Base-by-base conservation (phyloP, 2,329 filamentous ascomycete genomes). In the Pestalotiopsis sp. region DNA sequence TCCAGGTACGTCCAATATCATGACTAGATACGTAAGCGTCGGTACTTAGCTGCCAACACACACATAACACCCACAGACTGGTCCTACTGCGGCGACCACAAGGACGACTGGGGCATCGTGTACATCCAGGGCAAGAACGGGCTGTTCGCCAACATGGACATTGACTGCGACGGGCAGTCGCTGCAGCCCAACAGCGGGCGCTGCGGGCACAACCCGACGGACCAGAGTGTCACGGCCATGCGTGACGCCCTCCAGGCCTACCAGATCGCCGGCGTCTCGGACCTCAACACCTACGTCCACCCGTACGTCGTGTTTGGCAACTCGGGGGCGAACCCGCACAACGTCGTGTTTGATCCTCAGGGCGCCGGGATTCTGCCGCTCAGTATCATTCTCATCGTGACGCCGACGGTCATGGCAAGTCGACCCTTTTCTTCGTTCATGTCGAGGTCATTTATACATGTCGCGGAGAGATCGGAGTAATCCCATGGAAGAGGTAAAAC, bases 271-370 rank as follows among this genome's bases (percentile, higher is more conserved):
- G 79, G 78, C 1, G 70, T 80, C 22, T 72, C 73, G 0, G 85
- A 87, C 65, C 74, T 88, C 9, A 82, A 87, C 72, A 78, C 85
- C 0, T 83, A 85, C 62, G 77, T 85, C 1, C 85, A 88, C 70
- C 80, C 83, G 0, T 88, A 84, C 66, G 82, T 88, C 6, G 86
- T 88, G 0, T 83, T 88, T 65, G 86, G 86, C 2, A 88, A 88
- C 71, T 75, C 77, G 3, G 81, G 78, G 2, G 72, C 63, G 20
- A 76, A 72, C 4, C 26, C 65, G 3, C 75, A 72, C 6, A 81
- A 75, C 68, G 74, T 75, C 11, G 76, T 72, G 0, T 87, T 84
- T 57, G 74, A 84, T 52, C 83, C 85, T 0, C 67, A 75, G 22
- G 60, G 77, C 2, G 71, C 78, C 13, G 81, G 81, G 0, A 79